Conservation (phyloP, 306 rosid species). For the Sesbania bispinosa region DNA sequence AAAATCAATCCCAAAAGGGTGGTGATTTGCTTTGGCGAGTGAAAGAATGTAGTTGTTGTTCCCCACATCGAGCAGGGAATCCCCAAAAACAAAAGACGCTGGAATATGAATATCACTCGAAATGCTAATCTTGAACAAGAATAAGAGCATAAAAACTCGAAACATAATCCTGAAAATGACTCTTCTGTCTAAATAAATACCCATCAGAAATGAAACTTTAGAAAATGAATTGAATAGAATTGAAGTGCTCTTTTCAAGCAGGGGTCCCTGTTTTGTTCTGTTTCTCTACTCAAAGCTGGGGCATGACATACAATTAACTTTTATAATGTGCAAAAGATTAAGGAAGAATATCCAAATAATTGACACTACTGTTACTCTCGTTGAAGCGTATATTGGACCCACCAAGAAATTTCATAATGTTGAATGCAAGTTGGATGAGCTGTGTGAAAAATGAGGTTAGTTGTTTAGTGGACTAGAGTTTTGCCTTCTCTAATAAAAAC, state of each 20-base stretch:
- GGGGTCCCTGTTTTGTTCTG: background rate
- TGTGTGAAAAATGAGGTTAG: constrained; percentile 8
- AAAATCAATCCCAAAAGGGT: constrained; percentile 62
- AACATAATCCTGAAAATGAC: background rate
- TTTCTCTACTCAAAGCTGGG: background rate
- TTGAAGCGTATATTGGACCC: background rate
- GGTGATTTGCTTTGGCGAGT: constrained; percentile 49
- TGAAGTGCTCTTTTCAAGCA: constrained; percentile 2
- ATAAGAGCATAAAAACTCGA: background rate
- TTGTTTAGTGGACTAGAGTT: no score
- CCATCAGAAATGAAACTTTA: constrained; percentile 16
- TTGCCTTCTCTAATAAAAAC: no score
- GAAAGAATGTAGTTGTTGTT: constrained; percentile 62
- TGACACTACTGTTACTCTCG: background rate
- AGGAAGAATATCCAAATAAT: background rate
- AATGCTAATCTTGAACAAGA: constrained; percentile 23
- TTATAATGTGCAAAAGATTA: background rate
- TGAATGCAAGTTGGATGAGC: background rate
- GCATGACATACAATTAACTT: background rate
- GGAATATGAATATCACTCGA: constrained; percentile 32
- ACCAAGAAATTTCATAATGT: background rate
- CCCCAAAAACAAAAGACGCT: constrained; percentile 69
- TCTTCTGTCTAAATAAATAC: background rate
- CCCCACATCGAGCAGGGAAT: constrained; percentile 67
- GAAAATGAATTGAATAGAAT: background rate